Base-by-base conservation (phyloP, 768 basidiomycete genomes). In the Rhizopogon rudus region DNA sequence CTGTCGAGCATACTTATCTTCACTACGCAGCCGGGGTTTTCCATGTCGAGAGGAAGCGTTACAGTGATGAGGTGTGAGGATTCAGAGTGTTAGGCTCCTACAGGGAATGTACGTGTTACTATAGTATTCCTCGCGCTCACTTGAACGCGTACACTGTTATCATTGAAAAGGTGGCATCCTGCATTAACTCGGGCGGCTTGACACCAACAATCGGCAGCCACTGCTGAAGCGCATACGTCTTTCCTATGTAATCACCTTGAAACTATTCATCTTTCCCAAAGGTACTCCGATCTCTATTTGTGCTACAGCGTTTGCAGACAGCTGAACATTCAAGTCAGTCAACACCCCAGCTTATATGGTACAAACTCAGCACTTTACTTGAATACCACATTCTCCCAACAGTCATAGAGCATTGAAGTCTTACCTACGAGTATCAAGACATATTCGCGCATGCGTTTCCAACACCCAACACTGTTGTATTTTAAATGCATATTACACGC, bases 41-140 rank as follows among this genome's bases (percentile, higher is more conserved):
- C 84, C 63, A 85, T 93, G 83, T 94, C 54, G 83, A 87, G 52
- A 72, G 91, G 7, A 71, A 73, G 14, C 73, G 86, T 16, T 68
- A 74, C 1, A 75, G 69, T 0, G 73, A 72, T 0, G 78, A 81
- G 51, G 71, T 84, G 10, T 70, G 87, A 90, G 62, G 77, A 78
- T 88, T 87, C 62, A 81, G 79, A 43, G 83, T 91, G 22, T 74
- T 92, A 17, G 91, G 91, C 2, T 87, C 20, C 87, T 3, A 92
- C 90, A 0, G 90, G 89, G 5, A 92, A 92, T 68, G 87, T 88
- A 40, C 33, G 76, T 71, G 4, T 5, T 50, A 14, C 40, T 51
- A 2, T n/a, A 35, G 41, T 44, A 20, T 28, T 29, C 22, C 37
- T 40, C 54, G 29, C 14, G 56, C 54, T 20, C 40, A 77, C 42